Conservation (phyloP, 495 filamentous ascomycete genomes). For the Evernia prunastri region DNA sequence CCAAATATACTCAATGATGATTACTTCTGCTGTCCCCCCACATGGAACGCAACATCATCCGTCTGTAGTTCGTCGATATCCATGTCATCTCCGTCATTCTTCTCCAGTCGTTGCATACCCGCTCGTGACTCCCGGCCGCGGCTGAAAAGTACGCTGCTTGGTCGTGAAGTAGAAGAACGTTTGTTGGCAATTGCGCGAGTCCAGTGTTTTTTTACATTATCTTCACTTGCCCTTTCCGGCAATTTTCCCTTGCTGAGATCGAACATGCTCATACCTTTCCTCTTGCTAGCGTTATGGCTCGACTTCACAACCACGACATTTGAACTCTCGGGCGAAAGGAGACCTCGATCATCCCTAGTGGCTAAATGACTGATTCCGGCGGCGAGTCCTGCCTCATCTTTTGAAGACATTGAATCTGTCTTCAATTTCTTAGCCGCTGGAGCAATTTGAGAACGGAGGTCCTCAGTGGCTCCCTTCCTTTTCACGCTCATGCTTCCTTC, state of each 20-base stretch:
- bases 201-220: constrained; percentile 16
- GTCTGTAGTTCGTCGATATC: constrained; percentile 33
- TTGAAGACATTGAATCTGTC: constrained; percentile 5
- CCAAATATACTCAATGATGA: neutral
- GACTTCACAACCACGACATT: neutral
- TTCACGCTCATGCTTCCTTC: constrained; percentile 21
- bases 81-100: constrained; percentile 20
- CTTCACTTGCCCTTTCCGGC: constrained; percentile 12
- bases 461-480: constrained; percentile 20
- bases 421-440: constrained; percentile 22
- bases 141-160: constrained; percentile 13
- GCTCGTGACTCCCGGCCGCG: constrained; percentile 12
- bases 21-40: constrained; percentile 6
- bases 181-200: constrained; percentile 18
- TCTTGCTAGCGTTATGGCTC: constrained; percentile 4
- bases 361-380: constrained; percentile 18
- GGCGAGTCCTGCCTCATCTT: constrained; percentile 9
- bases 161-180: constrained; percentile 13
- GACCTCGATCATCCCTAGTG: constrained; percentile 8
- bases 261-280: constrained; percentile 20
- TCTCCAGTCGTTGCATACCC: constrained; percentile 10
- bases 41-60: constrained; percentile 23
- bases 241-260: constrained; percentile 21
- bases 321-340: neutral
- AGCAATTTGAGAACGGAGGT: constrained; percentile 9